These are phyloP conservation scores for Boehmeria nivea DNA, from an alignment of 306 rosid species.

Conservation along the genomic window DNA sequence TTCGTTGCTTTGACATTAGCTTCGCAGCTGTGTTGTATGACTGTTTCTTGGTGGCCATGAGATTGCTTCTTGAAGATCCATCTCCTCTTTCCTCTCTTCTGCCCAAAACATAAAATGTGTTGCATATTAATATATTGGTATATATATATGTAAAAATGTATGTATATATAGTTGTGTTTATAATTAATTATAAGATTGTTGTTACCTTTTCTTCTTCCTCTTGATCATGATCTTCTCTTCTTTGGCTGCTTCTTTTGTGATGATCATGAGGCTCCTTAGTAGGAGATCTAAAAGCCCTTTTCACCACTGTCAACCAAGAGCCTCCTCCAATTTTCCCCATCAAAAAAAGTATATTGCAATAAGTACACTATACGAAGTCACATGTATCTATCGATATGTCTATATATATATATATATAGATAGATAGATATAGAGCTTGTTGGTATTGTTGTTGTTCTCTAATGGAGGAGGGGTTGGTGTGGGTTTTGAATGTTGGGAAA, in stretches of 20 bases:
- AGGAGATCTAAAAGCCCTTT: constrained; percentile 52
- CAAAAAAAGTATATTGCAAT: not conserved
- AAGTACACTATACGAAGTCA: not conserved
- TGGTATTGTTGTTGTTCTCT: not conserved
- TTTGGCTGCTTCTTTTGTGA: constrained; percentile 29
- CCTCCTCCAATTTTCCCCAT: constrained; percentile 50
- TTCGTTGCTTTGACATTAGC: constrained; percentile 3
- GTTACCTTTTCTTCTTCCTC: constrained; percentile 49
- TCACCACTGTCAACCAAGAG: constrained; percentile 47
- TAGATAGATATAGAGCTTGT: not conserved
- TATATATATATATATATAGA: not conserved
- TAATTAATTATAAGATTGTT: too few relatives aligned
- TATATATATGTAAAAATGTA: too few relatives aligned
- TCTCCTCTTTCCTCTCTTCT: constrained; percentile 54
- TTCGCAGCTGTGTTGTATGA: constrained; percentile 19
- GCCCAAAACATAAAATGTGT: constrained; percentile 8
- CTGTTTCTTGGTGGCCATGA: constrained; percentile 32
- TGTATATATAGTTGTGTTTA: too few relatives aligned
- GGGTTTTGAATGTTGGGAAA: not conserved
- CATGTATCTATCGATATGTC: not conserved
- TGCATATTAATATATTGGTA: too few relatives aligned
- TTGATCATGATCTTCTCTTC: constrained; percentile 39
- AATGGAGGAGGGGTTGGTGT: constrained; percentile 12
- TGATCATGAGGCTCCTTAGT: constrained; percentile 19
- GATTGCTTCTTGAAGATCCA: constrained; percentile 46